Conservation (phyloP, 1,139 yeast genomes). For the Hemisphaericaspora lyxosophila region DNA sequence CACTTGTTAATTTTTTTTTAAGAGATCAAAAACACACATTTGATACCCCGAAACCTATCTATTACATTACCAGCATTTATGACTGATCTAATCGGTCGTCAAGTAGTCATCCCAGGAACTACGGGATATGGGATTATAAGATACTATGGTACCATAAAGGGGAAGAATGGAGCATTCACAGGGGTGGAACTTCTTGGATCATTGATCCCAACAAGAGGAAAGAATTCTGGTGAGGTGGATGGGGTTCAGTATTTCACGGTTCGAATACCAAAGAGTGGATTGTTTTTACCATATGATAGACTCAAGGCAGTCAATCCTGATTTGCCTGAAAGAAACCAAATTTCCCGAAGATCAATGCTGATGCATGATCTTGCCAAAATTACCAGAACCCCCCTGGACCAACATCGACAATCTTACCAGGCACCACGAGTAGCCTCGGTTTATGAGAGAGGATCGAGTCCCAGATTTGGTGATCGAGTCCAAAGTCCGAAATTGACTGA, state of each 20-base stretch:
- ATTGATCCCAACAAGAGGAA: slow-evolving; percentile 47
- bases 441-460: neutral
- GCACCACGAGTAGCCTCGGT: neutral
- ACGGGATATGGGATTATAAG: slow-evolving; percentile 60
- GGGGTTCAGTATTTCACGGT: slow-evolving; percentile 52
- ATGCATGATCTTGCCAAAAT: neutral
- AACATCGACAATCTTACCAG: neutral
- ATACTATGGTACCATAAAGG: slow-evolving; percentile 73
- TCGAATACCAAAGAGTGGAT: slow-evolving; percentile 61
- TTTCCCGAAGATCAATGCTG: slow-evolving; percentile 1
- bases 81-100: slow-evolving; percentile 32
- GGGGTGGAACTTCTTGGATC: slow-evolving; percentile 81
- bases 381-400: neutral
- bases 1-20: too few relatives aligned
- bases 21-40: too few relatives aligned
- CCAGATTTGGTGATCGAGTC: neutral
- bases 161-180: slow-evolving; percentile 76
- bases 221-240: slow-evolving; percentile 46
- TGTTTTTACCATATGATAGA: slow-evolving; percentile 71
- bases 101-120: slow-evolving; percentile 46
- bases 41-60: too few relatives aligned
- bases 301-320: slow-evolving; percentile 44
- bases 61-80: slow-evolving; percentile 11
- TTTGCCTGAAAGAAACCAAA: slow-evolving; percentile 12
- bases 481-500: neutral